Conservation (phyloP, 495 filamentous ascomycete species). For the Lichina pygmaea region DNA sequence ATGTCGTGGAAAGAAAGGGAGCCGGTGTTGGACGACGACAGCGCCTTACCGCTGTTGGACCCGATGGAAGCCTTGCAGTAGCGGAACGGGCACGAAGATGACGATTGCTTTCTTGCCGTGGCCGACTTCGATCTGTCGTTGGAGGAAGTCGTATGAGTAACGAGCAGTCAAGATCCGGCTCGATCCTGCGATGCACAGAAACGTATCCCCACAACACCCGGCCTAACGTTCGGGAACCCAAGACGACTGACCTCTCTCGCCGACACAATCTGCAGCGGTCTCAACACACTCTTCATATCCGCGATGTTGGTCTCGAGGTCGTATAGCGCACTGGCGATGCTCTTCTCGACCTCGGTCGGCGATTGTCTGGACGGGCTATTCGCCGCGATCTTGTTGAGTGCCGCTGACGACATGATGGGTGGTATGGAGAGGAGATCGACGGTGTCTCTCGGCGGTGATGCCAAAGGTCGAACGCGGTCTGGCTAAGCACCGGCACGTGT, state of each 20-base stretch:
- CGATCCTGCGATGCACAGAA: constrained; percentile 19
- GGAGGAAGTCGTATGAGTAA: constrained; percentile 28
- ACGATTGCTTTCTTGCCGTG: constrained; percentile 99
- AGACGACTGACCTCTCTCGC: constrained; percentile 79
- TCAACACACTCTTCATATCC: constrained; percentile 77
- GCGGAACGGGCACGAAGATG: constrained; percentile 98
- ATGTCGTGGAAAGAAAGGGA: not conserved
- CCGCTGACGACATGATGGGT: constrained; percentile 27
- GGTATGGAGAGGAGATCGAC: not conserved
- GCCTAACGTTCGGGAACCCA: not conserved
- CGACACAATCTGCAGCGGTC: constrained; percentile 90
- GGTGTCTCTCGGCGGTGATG: not conserved
- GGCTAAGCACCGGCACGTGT: too few relatives aligned
- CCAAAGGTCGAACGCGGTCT: not conserved
- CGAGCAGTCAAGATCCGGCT: constrained; percentile 38
- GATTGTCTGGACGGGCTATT: constrained; percentile 84
- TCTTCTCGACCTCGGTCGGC: constrained; percentile 85
- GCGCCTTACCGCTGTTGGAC: constrained; percentile 82
- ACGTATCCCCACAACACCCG: not conserved
- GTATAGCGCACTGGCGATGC: constrained; percentile 81
- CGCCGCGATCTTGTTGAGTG: constrained; percentile 89
- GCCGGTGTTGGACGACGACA: constrained; percentile 5
- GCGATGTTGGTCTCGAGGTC: constrained; percentile 94
- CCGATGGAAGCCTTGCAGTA: constrained; percentile 85
- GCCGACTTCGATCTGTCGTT: constrained; percentile 84